Evolutionary conservation across 176 grass and related monocot species (phyloP), one percentile per base, ranked within the genome.

Genomic region (Melocanna baccifera): DNA sequence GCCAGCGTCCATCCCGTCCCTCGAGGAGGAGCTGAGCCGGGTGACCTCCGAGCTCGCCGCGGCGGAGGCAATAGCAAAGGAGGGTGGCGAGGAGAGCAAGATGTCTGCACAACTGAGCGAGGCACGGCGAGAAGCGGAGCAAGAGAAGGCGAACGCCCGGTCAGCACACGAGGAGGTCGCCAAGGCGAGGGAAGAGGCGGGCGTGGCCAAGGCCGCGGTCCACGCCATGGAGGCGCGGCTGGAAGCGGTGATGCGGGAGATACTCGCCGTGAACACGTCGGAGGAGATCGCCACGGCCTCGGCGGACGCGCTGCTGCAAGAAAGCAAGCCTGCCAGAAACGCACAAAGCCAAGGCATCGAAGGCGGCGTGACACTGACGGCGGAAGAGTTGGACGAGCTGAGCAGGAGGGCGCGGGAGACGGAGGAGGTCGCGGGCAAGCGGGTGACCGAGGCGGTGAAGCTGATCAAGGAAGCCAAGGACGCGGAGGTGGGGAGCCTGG

Each of bases 351-450:
- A 80, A 37, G 86, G 13, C 56, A 22, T 12, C 9, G 73, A 81
- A 45, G 70, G 20, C 6, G 45, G 45, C 25, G 81, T 98, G 51
- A 88, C 82, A 0, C 20, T 98, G 45, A 26, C 67, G 20, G 12
- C 62, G 14, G 91, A 88, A n/a, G 92, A 91, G 73, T 97, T 93
- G 87, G 79, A 79, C 2, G 84, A 84, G 26, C 57, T 97, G 70
- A 91, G 95, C 81, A 86, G 88, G 78, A 22, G 83, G 62, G 89
- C 91, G 13, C 36, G 67, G 20, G 91, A 93, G 34, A 88, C 46
- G 1, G 95, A 98, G 84, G 92, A 91, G 73, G 36, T 47, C 9
- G 88, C 69, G 1, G 87, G 84, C 16, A 83, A 72, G 79, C 52
- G 84, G 78, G 88, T 97, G 76, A 70, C 47, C 0, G 74, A 91